These are phyloP conservation scores for Kluyveromyces nonfermentans DNA, from an alignment of 805 yeast genomes.

Conservation along the genomic window DNA sequence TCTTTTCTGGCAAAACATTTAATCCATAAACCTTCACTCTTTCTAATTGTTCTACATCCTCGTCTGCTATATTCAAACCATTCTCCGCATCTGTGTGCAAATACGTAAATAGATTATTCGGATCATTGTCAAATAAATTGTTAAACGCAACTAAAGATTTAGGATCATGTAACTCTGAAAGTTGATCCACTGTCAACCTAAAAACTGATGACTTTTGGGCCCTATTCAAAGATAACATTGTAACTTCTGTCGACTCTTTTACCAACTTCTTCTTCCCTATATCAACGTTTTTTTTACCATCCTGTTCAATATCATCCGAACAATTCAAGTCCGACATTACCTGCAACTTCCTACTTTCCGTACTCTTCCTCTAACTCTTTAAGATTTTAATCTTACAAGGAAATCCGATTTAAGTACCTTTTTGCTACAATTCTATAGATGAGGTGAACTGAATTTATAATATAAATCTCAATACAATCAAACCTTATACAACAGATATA, in stretches of 20 bases:
- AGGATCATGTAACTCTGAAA: constrained; percentile 25
- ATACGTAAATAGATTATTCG: constrained; percentile 12
- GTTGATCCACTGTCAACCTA: constrained; percentile 12
- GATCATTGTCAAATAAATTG: constrained; percentile 17
- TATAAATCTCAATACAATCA: too few relatives aligned
- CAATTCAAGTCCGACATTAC: background rate
- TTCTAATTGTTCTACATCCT: constrained; percentile 6
- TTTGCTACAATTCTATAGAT: too few relatives aligned
- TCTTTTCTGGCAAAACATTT: constrained; percentile 62
- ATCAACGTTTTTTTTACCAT: background rate
- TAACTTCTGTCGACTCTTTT: constrained; percentile 1
- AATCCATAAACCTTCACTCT: constrained; percentile 44
- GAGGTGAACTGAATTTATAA: too few relatives aligned
- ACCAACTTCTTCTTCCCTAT: background rate
- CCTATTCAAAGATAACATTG: constrained; percentile 1
- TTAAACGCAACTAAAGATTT: constrained; percentile 22
- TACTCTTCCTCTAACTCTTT: too few relatives aligned
- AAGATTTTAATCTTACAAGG: too few relatives aligned
- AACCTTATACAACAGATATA: too few relatives aligned
- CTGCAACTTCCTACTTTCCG: background rate
- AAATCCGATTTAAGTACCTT: background rate
- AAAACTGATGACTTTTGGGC: constrained; percentile 3
- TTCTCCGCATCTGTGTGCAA: constrained; percentile 15
- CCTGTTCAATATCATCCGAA: background rate
- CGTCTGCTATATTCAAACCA: constrained; percentile 17